A percentile compares a stretch with the other conserved stretches of the same genome.
Conservation (phyloP, 345 rosid species). For the Gossypium arboreum region DNA sequence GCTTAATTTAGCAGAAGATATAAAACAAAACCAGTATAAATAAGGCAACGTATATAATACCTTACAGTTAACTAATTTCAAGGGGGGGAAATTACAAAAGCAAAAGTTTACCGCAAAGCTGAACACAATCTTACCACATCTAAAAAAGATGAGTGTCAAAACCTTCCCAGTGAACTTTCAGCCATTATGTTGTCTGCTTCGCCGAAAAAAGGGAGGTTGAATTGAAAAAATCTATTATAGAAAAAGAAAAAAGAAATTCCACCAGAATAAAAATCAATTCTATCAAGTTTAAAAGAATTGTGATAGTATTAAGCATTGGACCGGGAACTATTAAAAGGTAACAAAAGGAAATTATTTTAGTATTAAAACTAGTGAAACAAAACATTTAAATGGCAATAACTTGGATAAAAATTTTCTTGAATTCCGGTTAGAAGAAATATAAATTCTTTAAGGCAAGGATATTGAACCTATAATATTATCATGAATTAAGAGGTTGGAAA, state of each 20-base stretch:
- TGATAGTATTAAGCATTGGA: conserved; percentile 21
- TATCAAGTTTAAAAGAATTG: conserved; percentile 16
- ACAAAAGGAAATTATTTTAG: conserved; percentile 2
- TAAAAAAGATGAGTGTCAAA: conserved; percentile 42
- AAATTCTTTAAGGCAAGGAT: not conserved
- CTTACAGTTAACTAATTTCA: conserved; percentile 6
- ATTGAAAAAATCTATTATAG: conserved; percentile 55
- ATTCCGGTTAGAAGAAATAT: not conserved
- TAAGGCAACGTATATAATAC: conserved; percentile 7
- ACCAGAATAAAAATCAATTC: conserved; percentile 30
- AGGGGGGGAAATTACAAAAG: conserved; percentile 8
- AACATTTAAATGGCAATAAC: not conserved
- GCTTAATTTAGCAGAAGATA: not conserved
- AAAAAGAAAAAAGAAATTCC: conserved; percentile 25
- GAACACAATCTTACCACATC: conserved; percentile 52
- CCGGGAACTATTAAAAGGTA: conserved; percentile 12
- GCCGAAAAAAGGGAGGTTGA: conserved; percentile 53
- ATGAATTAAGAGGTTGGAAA: not conserved
- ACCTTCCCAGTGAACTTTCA: conserved; percentile 55
- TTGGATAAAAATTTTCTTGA: not conserved
- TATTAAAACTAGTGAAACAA: not conserved
- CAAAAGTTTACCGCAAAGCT: conserved; percentile 13
- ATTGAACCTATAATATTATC: not conserved
- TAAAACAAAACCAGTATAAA: conserved; percentile 2
- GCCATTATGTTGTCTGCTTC: conserved; percentile 55